phyloP scores from a whole-genome alignment of 805 yeast genomes.

The Candida patagonica region DNA sequence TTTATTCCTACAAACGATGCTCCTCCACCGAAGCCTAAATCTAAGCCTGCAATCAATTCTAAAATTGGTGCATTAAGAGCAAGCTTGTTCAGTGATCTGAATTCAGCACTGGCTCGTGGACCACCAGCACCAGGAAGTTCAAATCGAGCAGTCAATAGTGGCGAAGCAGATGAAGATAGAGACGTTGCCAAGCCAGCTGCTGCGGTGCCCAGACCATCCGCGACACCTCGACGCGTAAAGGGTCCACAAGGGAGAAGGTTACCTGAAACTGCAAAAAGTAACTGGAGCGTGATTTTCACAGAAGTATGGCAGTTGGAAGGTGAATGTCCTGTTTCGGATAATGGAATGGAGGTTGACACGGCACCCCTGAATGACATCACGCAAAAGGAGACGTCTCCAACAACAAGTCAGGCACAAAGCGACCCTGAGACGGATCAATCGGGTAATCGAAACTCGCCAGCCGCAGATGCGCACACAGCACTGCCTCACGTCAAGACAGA shows the following conservation, averaged over 20 bases:
- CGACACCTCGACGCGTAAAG: conserved; percentile 14
- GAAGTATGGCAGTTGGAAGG: conserved; percentile 14
- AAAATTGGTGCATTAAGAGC: conserved; percentile 19
- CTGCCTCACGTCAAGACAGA: background rate
- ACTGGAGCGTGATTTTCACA: conserved; percentile 12
- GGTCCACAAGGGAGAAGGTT: conserved; percentile 26
- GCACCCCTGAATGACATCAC: no score
- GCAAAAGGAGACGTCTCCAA: no score
- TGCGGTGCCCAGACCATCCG: conserved; percentile 2
- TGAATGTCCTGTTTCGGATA: conserved; percentile 3
- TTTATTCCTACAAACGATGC: conserved; percentile 5
- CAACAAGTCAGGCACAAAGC: no score
- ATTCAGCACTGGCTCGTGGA: conserved; percentile 17
- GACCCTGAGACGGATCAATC: no score
- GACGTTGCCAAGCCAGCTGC: conserved; percentile 3
- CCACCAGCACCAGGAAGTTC: no score
- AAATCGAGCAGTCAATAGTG: background rate
- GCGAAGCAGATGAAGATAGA: conserved; percentile 9
- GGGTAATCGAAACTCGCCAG: no score
- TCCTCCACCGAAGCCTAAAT: conserved; percentile 14
- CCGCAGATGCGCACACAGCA: no score
- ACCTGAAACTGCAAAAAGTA: conserved; percentile 24
- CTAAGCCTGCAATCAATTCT: conserved; percentile 16
- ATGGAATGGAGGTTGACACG: no score
- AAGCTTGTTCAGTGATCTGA: conserved; percentile 18